Base-by-base conservation (phyloP, 169 alveolate genomes). In the Plasmodium chabaudi region DNA sequence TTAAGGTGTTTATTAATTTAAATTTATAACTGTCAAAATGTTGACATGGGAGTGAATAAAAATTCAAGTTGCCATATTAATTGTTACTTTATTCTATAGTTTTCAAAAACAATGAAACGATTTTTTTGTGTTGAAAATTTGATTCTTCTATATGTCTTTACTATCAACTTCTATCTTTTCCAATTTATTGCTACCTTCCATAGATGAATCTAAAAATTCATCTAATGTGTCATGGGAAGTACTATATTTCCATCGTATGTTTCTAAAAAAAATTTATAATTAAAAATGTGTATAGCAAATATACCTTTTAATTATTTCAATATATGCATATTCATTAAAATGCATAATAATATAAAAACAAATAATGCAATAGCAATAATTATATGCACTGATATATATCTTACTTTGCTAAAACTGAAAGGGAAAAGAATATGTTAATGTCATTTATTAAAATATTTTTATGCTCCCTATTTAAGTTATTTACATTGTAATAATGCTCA, bases 401-500 rank as follows among this genome's bases (percentile, higher is more conserved):
- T 68, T 68, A 68, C 77, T 77, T 77, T 21, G 75, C 88, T 57
- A 77, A 25, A 42, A 77, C 56, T 34, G 73, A 77, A 3, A 64
- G 10, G 12, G 68, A 19, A 46, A 77, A 77, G 25, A 51, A 64
- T 23, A 44, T 65, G 55, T 82, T 67, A 44, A 82, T 67, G 34
- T 82, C 90, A 25, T 82, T 82, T 44, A 67, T 65, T 7, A 82
- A 49, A 5, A 82, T 68, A 21, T 68, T 34, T 72, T 69, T 69
- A 23, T 67, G 56, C 12, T 69, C 65, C 51, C 42, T 57, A 12
- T 82, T 72, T n/a, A 82, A 57, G 17, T 69, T 57, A 49, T 82
- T 82, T 12, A 82, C 90, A 13, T 68, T 68, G 39, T 82, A 82
- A 49, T 82, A 82, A 17, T 82, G 90, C 34, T 82, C 70, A 60